Evolutionary conservation across 768 basidiomycete genomes (phyloP).

Genomic region (Calocera cornea): DNA sequence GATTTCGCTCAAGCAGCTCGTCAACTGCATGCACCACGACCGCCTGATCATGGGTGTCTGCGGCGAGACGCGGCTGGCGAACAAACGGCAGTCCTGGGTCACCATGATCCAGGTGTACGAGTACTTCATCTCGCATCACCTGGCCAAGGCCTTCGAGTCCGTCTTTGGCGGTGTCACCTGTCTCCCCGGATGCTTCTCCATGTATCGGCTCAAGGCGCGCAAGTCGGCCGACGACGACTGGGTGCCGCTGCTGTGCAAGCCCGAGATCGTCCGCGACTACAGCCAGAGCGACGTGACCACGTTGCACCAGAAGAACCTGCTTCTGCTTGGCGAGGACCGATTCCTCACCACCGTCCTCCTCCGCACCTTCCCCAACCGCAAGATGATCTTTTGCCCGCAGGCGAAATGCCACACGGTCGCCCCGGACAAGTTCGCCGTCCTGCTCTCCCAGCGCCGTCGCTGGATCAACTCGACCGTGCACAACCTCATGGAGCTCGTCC

Average conservation of each 20-base stretch:
- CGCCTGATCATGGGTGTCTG: slow-evolving; percentile 98
- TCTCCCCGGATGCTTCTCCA: slow-evolving; percentile 98
- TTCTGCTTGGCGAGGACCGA: slow-evolving; percentile 94
- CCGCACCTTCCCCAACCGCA: slow-evolving; percentile 92
- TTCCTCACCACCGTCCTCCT: slow-evolving; percentile 94
- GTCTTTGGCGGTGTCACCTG: slow-evolving; percentile 99
- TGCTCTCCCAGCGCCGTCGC: slow-evolving; percentile 90
- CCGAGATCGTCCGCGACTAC: slow-evolving; percentile 94
- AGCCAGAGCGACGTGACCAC: slow-evolving; percentile 88
- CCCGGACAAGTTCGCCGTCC: slow-evolving; percentile 83
- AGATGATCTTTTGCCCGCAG: slow-evolving; percentile 99
- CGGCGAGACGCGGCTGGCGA: slow-evolving; percentile 96
- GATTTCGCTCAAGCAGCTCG: slow-evolving; percentile 75
- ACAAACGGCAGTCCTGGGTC: slow-evolving; percentile 97
- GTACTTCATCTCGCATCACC: slow-evolving; percentile 98
- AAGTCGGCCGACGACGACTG: slow-evolving; percentile 83
- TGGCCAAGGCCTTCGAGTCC: slow-evolving; percentile 96
- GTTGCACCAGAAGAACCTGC: slow-evolving; percentile 92
- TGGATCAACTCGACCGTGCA: slow-evolving; percentile 99
- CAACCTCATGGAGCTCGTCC: slow-evolving; percentile 97
- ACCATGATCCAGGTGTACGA: slow-evolving; percentile 97
- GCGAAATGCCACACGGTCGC: slow-evolving; percentile 90
- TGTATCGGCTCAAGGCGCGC: slow-evolving; percentile 95
- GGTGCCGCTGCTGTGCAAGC: slow-evolving; percentile 93
- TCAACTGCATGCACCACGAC: slow-evolving; percentile 98